phyloP scores from a whole-genome alignment of 169 alveolate species.

The Cyclospora cayetanensis region DNA sequence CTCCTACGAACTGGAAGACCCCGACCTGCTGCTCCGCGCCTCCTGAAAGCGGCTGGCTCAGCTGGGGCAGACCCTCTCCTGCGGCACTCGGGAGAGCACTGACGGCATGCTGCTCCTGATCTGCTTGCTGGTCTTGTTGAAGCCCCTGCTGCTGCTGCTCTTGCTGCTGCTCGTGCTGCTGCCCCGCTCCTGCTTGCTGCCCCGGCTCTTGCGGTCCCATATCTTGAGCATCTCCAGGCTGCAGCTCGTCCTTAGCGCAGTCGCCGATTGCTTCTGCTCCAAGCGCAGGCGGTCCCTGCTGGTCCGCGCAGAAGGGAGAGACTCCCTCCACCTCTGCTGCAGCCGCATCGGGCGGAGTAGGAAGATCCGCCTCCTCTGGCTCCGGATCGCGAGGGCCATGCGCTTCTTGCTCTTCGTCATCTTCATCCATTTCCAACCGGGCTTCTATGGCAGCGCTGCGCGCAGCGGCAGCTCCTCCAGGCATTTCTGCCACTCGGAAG shows the following conservation, averaged over 20 bases:
- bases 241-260: too few species aligned
- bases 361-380: neutral
- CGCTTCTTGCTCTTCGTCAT: neutral
- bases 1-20: neutral
- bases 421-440: conserved; percentile 60
- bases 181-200: neutral
- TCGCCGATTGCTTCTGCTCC: too few species aligned
- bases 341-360: neutral
- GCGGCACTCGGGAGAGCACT: neutral
- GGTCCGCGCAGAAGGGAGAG: too few species aligned
- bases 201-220: neutral
- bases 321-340: neutral
- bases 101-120: neutral
- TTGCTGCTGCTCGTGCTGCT: neutral
- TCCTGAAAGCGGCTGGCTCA: neutral
- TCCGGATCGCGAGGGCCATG: neutral
- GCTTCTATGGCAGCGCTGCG: conserved; percentile 48
- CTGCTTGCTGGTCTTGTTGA: neutral
- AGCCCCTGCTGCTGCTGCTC: neutral
- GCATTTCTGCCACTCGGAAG: conserved; percentile 35
- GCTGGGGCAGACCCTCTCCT: neutral
- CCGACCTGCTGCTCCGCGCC: conserved; percentile 5
- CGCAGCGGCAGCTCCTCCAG: conserved; percentile 45
- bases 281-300: too few species aligned
- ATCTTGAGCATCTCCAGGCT: too few species aligned